phyloP scores from a whole-genome alignment of 2,329 filamentous ascomycete genomes.

The Apiospora rasikravindrae region DNA sequence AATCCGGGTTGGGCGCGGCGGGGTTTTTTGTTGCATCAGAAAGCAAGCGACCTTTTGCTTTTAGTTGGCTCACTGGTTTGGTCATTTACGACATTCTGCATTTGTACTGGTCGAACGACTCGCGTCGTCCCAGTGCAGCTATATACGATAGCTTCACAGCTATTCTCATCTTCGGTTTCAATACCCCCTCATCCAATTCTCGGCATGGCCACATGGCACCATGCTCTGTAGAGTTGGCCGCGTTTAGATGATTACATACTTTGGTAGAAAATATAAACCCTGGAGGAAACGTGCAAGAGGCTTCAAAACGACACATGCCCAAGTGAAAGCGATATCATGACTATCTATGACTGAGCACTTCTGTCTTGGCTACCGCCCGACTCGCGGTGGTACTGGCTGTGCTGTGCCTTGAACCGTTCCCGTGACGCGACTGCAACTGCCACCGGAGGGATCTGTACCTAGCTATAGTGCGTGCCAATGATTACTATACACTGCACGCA shows the following conservation, averaged over 20 bases:
- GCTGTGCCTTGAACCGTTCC: neutral
- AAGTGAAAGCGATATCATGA: neutral
- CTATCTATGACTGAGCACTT: too few species aligned
- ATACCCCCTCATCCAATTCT: slow-evolving; percentile 2
- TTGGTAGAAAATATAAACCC: neutral
- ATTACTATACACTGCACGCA: neutral
- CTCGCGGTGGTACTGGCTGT: neutral
- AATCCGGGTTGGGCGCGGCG: neutral
- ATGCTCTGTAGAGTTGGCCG: neutral
- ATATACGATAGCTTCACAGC: neutral
- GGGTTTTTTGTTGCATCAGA: slow-evolving; percentile 10
- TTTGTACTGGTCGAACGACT: slow-evolving; percentile 6
- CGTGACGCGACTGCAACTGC: neutral
- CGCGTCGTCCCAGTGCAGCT: slow-evolving; percentile 4
- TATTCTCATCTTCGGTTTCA: neutral
- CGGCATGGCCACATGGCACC: neutral
- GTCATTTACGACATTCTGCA: slow-evolving; percentile 15
- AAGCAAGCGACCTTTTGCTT: slow-evolving; percentile 14
- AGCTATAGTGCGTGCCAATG: neutral
- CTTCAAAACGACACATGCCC: neutral
- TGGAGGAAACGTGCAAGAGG: neutral
- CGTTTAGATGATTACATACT: neutral
- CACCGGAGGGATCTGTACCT: neutral
- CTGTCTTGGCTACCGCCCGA: too few species aligned
- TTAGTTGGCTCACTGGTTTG: slow-evolving; percentile 14